Conservation (phyloP, 139 green algal species). For the Chlamydomonas schloesseri region DNA sequence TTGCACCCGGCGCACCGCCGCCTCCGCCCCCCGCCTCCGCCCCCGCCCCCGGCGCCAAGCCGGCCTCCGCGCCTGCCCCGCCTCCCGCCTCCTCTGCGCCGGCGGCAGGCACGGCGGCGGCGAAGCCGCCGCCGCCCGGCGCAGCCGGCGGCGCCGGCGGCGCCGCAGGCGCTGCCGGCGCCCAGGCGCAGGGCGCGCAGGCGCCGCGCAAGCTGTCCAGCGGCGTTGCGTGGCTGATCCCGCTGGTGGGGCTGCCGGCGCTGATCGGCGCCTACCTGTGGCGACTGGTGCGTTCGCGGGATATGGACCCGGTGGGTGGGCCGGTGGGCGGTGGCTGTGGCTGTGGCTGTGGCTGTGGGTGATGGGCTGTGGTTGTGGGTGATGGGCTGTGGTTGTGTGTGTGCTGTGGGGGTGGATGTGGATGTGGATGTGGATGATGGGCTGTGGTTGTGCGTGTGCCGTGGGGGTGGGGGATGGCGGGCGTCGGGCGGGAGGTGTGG, state of each 20-base stretch:
- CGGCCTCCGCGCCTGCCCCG: background rate
- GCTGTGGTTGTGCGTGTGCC: too few species aligned
- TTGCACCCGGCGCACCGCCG: background rate
- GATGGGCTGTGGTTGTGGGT: too few species aligned
- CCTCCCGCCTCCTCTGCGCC: background rate
- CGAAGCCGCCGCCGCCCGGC: background rate
- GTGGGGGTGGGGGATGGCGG: too few species aligned
- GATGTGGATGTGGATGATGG: too few species aligned
- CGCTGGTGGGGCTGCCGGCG: background rate
- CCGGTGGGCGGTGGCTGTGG: too few species aligned
- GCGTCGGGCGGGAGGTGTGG: too few species aligned
- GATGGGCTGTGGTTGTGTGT: too few species aligned
- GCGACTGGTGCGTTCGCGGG: background rate
- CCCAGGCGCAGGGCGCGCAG: too few species aligned
- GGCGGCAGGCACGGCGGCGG: background rate
- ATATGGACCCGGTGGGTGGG: too few species aligned
- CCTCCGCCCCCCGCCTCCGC: background rate
- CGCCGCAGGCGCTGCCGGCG: background rate
- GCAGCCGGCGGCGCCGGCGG: background rate
- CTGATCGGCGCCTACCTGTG: background rate
- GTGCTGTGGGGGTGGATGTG: too few species aligned
- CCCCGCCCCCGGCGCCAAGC: background rate
- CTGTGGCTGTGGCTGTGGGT: too few species aligned
- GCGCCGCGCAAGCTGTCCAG: too few species aligned
- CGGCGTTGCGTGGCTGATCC: constrained; percentile 8